Evolutionary conservation across 2,329 filamentous ascomycete genomes (phyloP), one percentile per base, ranked within the genome.

Genomic region (Aspergillus unguis): DNA sequence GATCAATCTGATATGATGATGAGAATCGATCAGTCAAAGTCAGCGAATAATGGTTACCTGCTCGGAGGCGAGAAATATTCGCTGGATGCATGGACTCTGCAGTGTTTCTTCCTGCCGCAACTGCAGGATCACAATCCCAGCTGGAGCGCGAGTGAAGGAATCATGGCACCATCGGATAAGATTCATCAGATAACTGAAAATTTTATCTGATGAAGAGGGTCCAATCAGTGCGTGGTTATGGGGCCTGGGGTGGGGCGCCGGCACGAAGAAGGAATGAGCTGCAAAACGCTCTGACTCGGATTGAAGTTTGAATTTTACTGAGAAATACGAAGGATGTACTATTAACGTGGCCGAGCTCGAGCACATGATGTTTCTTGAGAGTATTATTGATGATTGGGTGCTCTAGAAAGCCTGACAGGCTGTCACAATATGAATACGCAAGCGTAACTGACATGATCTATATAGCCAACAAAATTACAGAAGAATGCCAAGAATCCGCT

Each of bases 111-210:
- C 36, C 36, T 38, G n/a, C 36, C 36, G 25, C n/a, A 38, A 7
- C 36, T 23, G 17, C 36, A 23, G 36, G n/a, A 38, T 23, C 36
- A 7, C 7, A 23, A 7, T 23, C 36, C n/a, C n/a, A 38, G 36
- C n/a, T 23, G 4, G 36, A 38, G 17, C n/a, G 36, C 17, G 9
- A 17, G 17, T 17, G 37, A 40, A 38, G 35, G 41, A 48, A 52
- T 31, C 48, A 50, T 60, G 58, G 58, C 51, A 53, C 59, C 59
- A 62, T 62, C 59, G 53, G 59, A 62, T 62, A 62, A 62, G 17
- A 17, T 17, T 17, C 17, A 17, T 17, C 17, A 17, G 17, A 17
- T 53, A 42, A 44, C 56, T 42, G 53, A 57, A 58, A 60, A 53
- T 52, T 61, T 61, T 60, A 62, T 62, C 59, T 58, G 58, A 62